phyloP scores from a whole-genome alignment of 148 eudicot species.

The Cornus controversa region DNA sequence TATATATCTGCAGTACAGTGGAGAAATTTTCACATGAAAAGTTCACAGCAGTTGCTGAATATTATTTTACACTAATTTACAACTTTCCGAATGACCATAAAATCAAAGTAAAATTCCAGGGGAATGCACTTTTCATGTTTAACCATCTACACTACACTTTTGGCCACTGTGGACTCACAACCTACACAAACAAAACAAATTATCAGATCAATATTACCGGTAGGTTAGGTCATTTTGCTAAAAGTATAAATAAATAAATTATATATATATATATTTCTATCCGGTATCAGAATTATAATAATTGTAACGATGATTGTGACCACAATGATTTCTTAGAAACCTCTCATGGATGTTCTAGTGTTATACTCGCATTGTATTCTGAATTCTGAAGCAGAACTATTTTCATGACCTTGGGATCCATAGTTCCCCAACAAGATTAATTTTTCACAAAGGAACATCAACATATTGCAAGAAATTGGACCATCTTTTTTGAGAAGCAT shows the following conservation, averaged over 20 bases:
- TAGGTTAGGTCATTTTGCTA: background rate
- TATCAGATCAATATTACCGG: background rate
- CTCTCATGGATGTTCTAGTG: background rate
- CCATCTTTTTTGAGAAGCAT: background rate
- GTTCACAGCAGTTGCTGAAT: background rate
- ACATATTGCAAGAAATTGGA: background rate
- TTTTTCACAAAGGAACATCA: too few relatives aligned
- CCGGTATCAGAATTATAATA: background rate
- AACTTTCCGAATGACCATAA: background rate
- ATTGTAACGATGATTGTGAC: background rate
- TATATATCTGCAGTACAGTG: background rate
- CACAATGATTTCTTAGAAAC: background rate
- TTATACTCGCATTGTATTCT: too few relatives aligned
- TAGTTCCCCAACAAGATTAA: background rate
- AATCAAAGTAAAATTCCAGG: background rate
- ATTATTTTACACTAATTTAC: background rate
- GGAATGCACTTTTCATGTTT: background rate
- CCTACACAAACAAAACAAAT: slow-evolving; percentile 41
- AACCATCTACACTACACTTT: slow-evolving; percentile 31
- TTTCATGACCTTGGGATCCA: background rate
- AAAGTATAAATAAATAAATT: background rate
- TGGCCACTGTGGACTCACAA: slow-evolving; percentile 99
- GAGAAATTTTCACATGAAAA: background rate
- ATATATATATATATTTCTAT: too few relatives aligned
- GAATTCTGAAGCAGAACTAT: background rate